Evolutionary conservation across 768 basidiomycete species (phyloP).

Genomic region (Sarcodon sp.): DNA sequence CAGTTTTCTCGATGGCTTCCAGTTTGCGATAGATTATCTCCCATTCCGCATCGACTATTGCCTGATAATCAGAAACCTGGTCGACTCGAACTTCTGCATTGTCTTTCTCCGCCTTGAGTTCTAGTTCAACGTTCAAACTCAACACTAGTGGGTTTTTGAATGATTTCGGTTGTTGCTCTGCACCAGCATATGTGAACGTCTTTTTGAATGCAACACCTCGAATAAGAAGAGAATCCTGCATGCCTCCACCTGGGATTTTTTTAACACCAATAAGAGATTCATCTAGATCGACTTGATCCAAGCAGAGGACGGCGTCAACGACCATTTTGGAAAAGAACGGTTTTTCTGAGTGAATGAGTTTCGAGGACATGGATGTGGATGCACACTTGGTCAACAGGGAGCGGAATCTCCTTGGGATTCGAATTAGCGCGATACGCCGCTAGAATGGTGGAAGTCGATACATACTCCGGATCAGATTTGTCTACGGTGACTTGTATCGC

Average conservation of each 20-base stretch:
- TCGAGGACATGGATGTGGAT: conserved; percentile 99
- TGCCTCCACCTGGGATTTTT: conserved; percentile 94
- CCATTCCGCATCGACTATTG: conserved; percentile 99
- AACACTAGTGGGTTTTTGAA: conserved; percentile 84
- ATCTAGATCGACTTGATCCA: conserved; percentile 90
- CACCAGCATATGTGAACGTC: conserved; percentile 98
- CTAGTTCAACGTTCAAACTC: conserved; percentile 94
- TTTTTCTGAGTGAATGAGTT: conserved; percentile 96
- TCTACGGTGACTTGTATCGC: conserved; percentile 86
- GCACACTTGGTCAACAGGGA: conserved; percentile 94
- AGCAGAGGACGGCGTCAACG: conserved; percentile 86
- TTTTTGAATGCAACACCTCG: conserved; percentile 97
- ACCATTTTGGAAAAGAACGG: conserved; percentile 99
- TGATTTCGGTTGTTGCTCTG: conserved; percentile 95
- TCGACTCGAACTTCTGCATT: conserved; percentile 98
- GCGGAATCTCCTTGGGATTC: conserved; percentile 62
- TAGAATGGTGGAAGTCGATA: conserved; percentile 4
- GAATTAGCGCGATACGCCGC: neutral
- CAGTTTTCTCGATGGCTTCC: conserved; percentile 90
- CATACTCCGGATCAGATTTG: conserved; percentile 82
- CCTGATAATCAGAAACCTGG: conserved; percentile 95
- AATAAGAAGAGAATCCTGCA: conserved; percentile 90
- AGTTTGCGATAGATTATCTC: conserved; percentile 98
- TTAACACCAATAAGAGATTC: conserved; percentile 95
- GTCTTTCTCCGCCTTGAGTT: conserved; percentile 98